Base-by-base conservation (phyloP, 306 rosid genomes). In the Sindora glabra region DNA sequence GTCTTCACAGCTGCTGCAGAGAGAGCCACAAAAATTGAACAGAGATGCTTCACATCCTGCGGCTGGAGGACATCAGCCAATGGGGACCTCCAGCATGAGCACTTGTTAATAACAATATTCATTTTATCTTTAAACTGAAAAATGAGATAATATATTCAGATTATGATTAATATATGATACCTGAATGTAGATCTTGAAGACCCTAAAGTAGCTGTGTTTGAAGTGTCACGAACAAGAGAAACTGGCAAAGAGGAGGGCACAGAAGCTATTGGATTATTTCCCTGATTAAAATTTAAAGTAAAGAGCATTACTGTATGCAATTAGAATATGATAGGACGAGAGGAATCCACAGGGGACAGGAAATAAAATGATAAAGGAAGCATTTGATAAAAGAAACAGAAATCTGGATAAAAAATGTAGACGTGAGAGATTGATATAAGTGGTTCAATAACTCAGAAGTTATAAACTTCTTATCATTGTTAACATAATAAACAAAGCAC, bases 11-110 rank as follows among this genome's bases (percentile, higher is more conserved):
- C 83, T 68, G 50, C 76, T 65, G 50, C 80, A 1, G 92, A 84
- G 71, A 81, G 81, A 69, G 70, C 77, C 58, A 87, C 89, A 63
- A 79, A 69, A 56, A 70, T 76, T 39, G 92, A 77, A 70, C 95
- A 87, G 44, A 87, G 79, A 75, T 79, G 74, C 68, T 65, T 84
- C 79, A 81, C 84, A 45, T 79, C 79, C 70, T 75, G 83, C 59
- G 62, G 57, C 68, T 68, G 85, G 83, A 87, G 77, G 67, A 76
- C 83, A 72, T 79, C 74, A n/a, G 79, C 78, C 81, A 84, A 59
- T 59, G 76, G 67, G 45, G 92, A 87, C 81, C 95, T 87, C 61
- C 87, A 73, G 72, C 74, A 75, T 40, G 41, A 75, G 63, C 42
- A 48, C 22, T 26, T 64, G 58, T 58, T 50, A 51, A 49, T 15